These are phyloP conservation scores for Trichosanthes cucumerina DNA, from an alignment of 306 rosid genomes.

Conservation along the genomic window DNA sequence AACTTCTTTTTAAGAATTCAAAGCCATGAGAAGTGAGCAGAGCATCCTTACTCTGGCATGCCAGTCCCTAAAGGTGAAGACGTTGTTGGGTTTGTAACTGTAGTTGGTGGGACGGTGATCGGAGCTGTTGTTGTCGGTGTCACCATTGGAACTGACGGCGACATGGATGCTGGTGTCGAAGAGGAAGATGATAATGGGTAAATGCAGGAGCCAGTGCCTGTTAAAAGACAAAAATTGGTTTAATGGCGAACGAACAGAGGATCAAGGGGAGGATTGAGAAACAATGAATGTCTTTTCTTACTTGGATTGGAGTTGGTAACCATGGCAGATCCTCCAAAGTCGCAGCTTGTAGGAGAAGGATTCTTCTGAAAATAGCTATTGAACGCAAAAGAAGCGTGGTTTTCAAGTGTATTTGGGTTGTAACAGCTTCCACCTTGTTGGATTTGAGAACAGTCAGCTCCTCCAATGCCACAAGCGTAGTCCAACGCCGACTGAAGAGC, in stretches of 20 bases:
- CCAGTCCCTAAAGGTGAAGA: slow-evolving; percentile 11
- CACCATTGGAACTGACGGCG: neutral
- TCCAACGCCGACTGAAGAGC: slow-evolving; percentile 73
- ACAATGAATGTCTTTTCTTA: slow-evolving; percentile 15
- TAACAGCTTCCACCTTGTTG: slow-evolving; percentile 75
- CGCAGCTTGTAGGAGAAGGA: slow-evolving; percentile 73
- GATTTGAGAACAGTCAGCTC: slow-evolving; percentile 65
- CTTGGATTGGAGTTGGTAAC: slow-evolving; percentile 65
- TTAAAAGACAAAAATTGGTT: neutral
- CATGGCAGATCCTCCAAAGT: slow-evolving; percentile 76
- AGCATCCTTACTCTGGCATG: slow-evolving; percentile 4
- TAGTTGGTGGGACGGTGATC: slow-evolving; percentile 4
- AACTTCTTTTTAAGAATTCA: neutral
- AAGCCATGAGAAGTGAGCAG: neutral
- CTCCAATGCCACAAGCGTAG: slow-evolving; percentile 68
- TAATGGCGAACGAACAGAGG: neutral
- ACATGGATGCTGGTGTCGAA: slow-evolving; percentile 6
- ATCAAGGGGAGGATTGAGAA: neutral
- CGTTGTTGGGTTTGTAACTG: slow-evolving; percentile 4
- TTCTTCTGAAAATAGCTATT: slow-evolving; percentile 77
- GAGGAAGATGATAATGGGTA: slow-evolving; percentile 14
- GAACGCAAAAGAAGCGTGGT: slow-evolving; percentile 87
- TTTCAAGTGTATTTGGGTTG: slow-evolving; percentile 57
- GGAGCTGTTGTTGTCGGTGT: slow-evolving; percentile 8
- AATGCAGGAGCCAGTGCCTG: slow-evolving; percentile 17